Evolutionary conservation across 768 basidiomycete species (phyloP), one percentile per base, ranked within the genome.

Genomic region (Suillus sp.): DNA sequence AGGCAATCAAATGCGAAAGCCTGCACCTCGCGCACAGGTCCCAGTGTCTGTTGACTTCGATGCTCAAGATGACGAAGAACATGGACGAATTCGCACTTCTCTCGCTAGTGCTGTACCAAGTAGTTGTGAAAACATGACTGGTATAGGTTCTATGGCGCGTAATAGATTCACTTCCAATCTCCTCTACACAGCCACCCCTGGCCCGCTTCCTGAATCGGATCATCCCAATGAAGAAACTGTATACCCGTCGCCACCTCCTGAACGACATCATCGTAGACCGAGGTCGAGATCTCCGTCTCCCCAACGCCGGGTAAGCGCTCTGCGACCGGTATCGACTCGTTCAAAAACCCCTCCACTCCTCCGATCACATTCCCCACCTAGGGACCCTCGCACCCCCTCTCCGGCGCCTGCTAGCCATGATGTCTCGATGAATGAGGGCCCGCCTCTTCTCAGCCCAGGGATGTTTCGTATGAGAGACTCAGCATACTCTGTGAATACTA

Each of bases 401-500:
- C 66, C 67, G 2, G 66, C 72, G 27, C 67, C 64, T 48, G 65
- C 60, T 62, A 69, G 69, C 63, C 38, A 16, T 59, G 48, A 55
- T 60, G 47, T 69, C 48, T 57, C 57, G 34, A 62, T 66, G 62
- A 67, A 71, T 47, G 74, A 72, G 67, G 73, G 63, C 62, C 67
- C 66, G 67, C 71, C 62, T 5, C 81, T 90, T 38, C 82, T 91
- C 11, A 80, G 84, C 42, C 77, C 86, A 20, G 82, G 80, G 25
- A 82, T 83, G 34, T 91, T 90, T 61, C 77, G 75, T 62, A 66
- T 72, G 74, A 81, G 90, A 54, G 88, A 90, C 69, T 90, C 90
- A 34, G 82, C 80, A 6, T 81, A 88, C 67, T 88, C 88, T 20
- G 76, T 75, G 30, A 77, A 74, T 64, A 79, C 81, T 7, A 74